These are phyloP conservation scores for Batrachochytrium dendrobatidis DNA, from an alignment of 371 early-diverging fungal genomes.

Conservation along the genomic window DNA sequence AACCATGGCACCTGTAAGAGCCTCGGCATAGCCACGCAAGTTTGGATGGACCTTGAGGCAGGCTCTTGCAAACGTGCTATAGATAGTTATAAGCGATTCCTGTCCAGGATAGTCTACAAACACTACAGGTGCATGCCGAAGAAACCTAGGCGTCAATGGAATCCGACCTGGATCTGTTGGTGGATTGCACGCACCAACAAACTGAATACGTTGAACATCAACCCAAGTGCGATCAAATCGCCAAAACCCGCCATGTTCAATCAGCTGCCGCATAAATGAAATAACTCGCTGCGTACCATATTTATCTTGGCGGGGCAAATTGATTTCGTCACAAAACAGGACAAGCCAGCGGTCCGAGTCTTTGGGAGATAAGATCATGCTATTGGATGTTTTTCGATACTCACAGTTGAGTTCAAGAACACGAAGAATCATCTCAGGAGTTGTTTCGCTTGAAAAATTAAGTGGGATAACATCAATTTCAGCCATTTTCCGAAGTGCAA, in stretches of 20 bases:
- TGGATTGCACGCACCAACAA: slow-evolving; percentile 99
- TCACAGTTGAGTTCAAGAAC: slow-evolving; percentile 98
- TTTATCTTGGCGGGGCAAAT: slow-evolving; percentile 90
- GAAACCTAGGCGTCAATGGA: slow-evolving; percentile 88
- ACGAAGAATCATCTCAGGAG: slow-evolving; percentile 89
- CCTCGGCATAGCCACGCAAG: slow-evolving; percentile 84
- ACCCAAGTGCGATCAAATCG: slow-evolving; percentile 92
- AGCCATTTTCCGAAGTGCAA: slow-evolving; percentile 88
- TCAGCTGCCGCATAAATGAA: slow-evolving; percentile 89
- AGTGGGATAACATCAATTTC: slow-evolving; percentile 96
- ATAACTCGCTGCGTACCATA: slow-evolving; percentile 97
- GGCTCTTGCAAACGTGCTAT: slow-evolving; percentile 86
- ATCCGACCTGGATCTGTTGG: slow-evolving; percentile 98
- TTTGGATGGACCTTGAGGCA: slow-evolving; percentile 92
- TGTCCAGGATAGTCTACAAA: slow-evolving; percentile 98
- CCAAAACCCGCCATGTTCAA: slow-evolving; percentile 97
- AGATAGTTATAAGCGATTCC: slow-evolving; percentile 88
- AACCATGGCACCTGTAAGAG: slow-evolving; percentile 95
- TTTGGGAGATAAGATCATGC: slow-evolving; percentile 79
- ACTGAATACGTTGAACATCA: slow-evolving; percentile 88
- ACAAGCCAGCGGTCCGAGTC: slow-evolving; percentile 91
- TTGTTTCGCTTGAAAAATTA: slow-evolving; percentile 97
- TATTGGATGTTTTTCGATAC: slow-evolving; percentile 91
- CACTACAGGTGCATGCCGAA: slow-evolving; percentile 92
- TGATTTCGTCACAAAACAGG: slow-evolving; percentile 98